These are phyloP conservation scores for Pichia terricola DNA, from an alignment of 1,139 yeast species.

Conservation along the genomic window DNA sequence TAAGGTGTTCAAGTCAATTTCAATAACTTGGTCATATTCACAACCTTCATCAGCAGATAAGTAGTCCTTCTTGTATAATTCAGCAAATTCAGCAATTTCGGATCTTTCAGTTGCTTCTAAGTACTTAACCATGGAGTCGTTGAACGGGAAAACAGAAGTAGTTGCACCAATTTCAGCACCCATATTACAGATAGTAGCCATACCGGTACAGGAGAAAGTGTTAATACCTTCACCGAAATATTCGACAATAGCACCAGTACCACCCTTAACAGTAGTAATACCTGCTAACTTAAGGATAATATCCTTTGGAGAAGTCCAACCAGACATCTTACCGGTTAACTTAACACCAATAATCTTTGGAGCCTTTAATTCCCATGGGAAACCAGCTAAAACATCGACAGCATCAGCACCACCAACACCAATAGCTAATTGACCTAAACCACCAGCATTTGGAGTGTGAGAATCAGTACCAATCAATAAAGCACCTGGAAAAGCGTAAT, in stretches of 20 bases:
- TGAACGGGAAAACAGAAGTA: constrained; percentile 93
- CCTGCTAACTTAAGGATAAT: constrained; percentile 90
- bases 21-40: constrained; percentile 74
- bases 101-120: constrained; percentile 72
- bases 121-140: constrained; percentile 76
- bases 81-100: constrained; percentile 73
- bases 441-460: constrained; percentile 98
- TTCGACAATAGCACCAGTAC: constrained; percentile 92
- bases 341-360: constrained; percentile 89
- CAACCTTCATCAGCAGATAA: constrained; percentile 75
- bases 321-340: constrained; percentile 73
- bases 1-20: constrained; percentile 61
- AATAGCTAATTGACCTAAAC: constrained; percentile 91
- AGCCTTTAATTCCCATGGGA: constrained; percentile 99
- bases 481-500: constrained; percentile 88
- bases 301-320: constrained; percentile 96
- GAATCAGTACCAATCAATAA: constrained; percentile 97
- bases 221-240: constrained; percentile 92
- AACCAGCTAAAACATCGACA: constrained; percentile 90
- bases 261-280: constrained; percentile 86
- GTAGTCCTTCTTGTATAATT: constrained; percentile 50
- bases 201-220: constrained; percentile 86
- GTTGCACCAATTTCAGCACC: constrained; percentile 99
- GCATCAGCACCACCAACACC: constrained; percentile 99
- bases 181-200: constrained; percentile 99